Base-by-base conservation (phyloP, 495 filamentous ascomycete genomes). In the Podospora appendiculata region DNA sequence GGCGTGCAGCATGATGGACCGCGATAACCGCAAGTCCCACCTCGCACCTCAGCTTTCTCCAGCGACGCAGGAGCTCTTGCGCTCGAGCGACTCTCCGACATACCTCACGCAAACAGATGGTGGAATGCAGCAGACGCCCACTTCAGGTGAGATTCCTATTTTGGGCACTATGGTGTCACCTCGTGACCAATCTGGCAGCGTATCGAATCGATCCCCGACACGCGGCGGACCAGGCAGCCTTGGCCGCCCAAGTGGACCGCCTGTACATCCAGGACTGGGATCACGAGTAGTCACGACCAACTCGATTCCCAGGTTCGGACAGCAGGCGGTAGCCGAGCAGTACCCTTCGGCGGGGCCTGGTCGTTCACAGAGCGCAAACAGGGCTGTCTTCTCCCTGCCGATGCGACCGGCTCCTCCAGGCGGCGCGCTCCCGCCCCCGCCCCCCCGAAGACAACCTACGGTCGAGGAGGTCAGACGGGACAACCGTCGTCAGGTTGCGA, bases 11-110 rank as follows among this genome's bases (percentile, higher is more conserved):
- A 79, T 96, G 77, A 90, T 95, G 81, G 88, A 94, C 56, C 80
- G 82, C 54, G 83, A 95, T 58, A 93, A 95, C 61, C 88, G 90
- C 59, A 94, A 91, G 67, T 94, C 89, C 6, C 91, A 96, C 68
- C 79, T 96, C 38, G 84, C 79, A 19, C 85, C 88, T 40, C 82
- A 76, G 61, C 72, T 76, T 50, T 84, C 75, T 46, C 82, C 73
- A 41, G 71, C 79, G 41, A 81, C 79, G 6, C 75, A 82, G 58
- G 76, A 77, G 12, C 71, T 81, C 11, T 65, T 84, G 45, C 76
- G 79, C 32, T 76, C 75, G 33, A 70, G 66, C 58, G 77, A 79
- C 48, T 78, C 76, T 8, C 75, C 76, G 17, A 71, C 68, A 42
- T 60, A 56, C 58, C 50, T 57, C 49, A 50, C 57, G 52, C 53